Conservation (phyloP, 1,284 basidiomycete species). For the Papiliotrema terrestris region DNA sequence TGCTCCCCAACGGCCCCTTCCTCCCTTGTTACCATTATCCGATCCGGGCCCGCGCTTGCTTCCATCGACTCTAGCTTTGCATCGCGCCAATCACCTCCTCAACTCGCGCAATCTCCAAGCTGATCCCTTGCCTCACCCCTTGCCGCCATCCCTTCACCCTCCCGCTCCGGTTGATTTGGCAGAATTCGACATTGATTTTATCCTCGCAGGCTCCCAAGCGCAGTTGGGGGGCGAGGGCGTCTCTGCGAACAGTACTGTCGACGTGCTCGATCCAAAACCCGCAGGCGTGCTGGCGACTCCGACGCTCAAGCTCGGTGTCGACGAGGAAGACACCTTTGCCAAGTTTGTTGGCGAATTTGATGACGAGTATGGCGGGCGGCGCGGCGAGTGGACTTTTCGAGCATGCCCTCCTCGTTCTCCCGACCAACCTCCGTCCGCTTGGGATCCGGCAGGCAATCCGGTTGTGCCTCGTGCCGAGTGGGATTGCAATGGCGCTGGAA, state of each 20-base stretch:
- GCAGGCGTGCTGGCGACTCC: constrained; percentile 9
- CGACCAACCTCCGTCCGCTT: neutral
- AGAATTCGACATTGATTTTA: constrained; percentile 52
- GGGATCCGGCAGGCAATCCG: constrained; percentile 1
- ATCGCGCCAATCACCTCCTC: constrained; percentile 46
- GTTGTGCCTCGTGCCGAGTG: constrained; percentile 28
- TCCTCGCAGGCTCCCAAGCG: constrained; percentile 45
- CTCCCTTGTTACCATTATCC: constrained; percentile 46
- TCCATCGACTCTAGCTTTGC: constrained; percentile 45
- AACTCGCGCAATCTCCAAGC: constrained; percentile 42
- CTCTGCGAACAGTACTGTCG: constrained; percentile 21
- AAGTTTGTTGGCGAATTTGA: constrained; percentile 52
- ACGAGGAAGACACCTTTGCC: constrained; percentile 50
- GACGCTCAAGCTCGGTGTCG: constrained; percentile 24
- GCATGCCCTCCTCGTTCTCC: constrained; percentile 11
- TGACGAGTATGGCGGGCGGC: constrained; percentile 49
- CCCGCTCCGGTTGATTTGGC: constrained; percentile 49
- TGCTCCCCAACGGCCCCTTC: constrained; percentile 33
- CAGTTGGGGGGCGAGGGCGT: constrained; percentile 35
- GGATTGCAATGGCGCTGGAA: constrained; percentile 44
- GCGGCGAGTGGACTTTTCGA: constrained; percentile 51
- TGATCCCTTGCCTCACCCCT: constrained; percentile 46
- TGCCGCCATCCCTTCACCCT: constrained; percentile 47
- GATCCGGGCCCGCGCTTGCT: constrained; percentile 48
- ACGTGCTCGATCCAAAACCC: constrained; percentile 4